These are phyloP conservation scores for Penicillium mononematosum DNA, from an alignment of 495 filamentous ascomycete genomes.

Conservation along the genomic window DNA sequence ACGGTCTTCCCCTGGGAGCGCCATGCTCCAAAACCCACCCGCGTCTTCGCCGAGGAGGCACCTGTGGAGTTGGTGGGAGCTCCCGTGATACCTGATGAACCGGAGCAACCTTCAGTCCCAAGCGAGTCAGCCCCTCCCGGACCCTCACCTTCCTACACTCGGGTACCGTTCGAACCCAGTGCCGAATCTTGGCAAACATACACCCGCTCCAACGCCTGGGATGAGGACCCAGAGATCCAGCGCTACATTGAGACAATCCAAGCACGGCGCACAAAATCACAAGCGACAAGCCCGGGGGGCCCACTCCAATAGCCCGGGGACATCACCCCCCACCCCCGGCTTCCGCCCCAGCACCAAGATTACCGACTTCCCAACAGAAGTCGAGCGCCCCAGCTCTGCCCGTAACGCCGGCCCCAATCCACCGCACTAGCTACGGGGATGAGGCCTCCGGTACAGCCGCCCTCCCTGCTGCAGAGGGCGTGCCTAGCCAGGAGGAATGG, in stretches of 20 bases:
- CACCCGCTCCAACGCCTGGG: conserved; percentile 79
- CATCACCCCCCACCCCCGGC: conserved; percentile 14
- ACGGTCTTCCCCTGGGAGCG: conserved; percentile 87
- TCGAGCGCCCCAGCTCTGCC: conserved; percentile 86
- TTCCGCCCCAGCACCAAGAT: conserved; percentile 59
- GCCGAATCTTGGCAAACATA: conserved; percentile 63
- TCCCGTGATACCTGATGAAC: neutral
- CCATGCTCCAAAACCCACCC: conserved; percentile 60
- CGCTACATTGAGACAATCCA: conserved; percentile 71
- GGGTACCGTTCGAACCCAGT: conserved; percentile 37
- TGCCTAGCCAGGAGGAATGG: conserved; percentile 84
- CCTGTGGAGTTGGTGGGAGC: neutral
- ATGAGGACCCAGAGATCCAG: conserved; percentile 78
- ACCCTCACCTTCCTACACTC: conserved; percentile 10
- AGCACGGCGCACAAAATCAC: conserved; percentile 59
- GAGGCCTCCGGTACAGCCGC: conserved; percentile 34
- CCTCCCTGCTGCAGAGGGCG: conserved; percentile 72
- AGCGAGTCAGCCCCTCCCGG: conserved; percentile 16
- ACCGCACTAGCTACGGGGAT: conserved; percentile 51
- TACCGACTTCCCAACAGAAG: conserved; percentile 82
- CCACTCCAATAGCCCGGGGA: neutral
- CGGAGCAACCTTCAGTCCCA: neutral
- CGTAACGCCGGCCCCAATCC: conserved; percentile 80
- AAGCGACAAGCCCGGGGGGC: conserved; percentile 30
- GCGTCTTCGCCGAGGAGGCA: conserved; percentile 65